Base-by-base conservation (phyloP, 768 basidiomycete genomes). In the Hysterangium stoloniferum region DNA sequence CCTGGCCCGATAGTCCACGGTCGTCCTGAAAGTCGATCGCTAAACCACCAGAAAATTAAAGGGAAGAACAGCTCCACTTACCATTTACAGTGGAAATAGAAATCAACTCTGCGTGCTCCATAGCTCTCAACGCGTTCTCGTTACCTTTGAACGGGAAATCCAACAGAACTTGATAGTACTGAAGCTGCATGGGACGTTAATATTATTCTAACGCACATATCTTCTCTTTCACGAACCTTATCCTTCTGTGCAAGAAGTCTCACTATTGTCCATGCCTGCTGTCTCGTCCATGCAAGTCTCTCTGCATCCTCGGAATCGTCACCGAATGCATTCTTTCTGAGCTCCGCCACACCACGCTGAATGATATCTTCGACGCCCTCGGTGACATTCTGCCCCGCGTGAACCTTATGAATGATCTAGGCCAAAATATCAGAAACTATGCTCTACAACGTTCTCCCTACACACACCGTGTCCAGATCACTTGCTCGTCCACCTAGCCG, bases 121-220 rank as follows among this genome's bases (percentile, higher is more conserved):
- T 83, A 25, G 75, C 78, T 54, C 89, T 76, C 48, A 98, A 61
- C 1, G 88, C 73, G 15, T 71, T 68, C 61, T 95, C 93, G 56
- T 93, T 83, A n/a, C 86, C 89, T 62, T 91, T 93, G 78, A 94
- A 96, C 0, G 88, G 90, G 61, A 84, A 84, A 45, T 89, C 84
- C 44, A 86, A 66, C 46, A 98, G 68, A 4, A 88, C 71, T 19
- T 90, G 81, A 48, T 91, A 78, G 63, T 97, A 97, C 8, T 87
- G 74, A 7, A 90, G 67, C 89, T 92, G 48, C 22, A n/a, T 11
- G 24, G 13, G 20, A 20, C 4, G 42, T 32, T 35, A 33, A n/a
- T 20, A 15, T 31, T 32, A 52, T 17, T 12, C 22, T 9, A 27
- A 12, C 15, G n/a, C n/a, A 43, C 36, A 15, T 15, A 22, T 35